phyloP scores from a whole-genome alignment of 306 rosid species.

The Begonia peltatifolia region DNA sequence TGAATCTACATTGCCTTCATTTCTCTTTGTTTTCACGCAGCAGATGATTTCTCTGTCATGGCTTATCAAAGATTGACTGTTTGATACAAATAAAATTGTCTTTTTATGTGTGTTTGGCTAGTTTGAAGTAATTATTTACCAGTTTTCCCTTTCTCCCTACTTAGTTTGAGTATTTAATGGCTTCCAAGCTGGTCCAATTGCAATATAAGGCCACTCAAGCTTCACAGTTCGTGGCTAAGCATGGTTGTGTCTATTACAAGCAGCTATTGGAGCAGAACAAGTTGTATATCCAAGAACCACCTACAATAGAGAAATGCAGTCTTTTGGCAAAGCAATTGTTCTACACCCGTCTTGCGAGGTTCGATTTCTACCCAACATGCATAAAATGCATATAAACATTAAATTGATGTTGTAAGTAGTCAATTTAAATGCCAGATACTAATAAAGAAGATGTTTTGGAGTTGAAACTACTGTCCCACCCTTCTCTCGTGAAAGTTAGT shows the following conservation, averaged over 20 bases:
- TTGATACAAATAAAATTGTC: no score
- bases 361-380: not conserved
- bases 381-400: not conserved
- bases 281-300: slow-evolving; percentile 22
- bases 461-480: no score
- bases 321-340: slow-evolving; percentile 21
- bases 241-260: slow-evolving; percentile 16
- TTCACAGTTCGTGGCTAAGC: slow-evolving; percentile 19
- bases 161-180: slow-evolving; percentile 8
- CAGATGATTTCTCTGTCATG: no score
- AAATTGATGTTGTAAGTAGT: no score
- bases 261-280: slow-evolving; percentile 24
- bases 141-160: not conserved
- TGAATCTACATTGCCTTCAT: no score
- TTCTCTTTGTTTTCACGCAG: no score
- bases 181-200: slow-evolving; percentile 19
- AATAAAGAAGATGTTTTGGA: no score
- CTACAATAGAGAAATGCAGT: slow-evolving; percentile 17
- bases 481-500: no score
- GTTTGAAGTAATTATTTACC: no score
- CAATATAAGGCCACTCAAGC: slow-evolving; percentile 19
- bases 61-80: no score
- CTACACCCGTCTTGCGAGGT: slow-evolving; percentile 27
- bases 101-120: no score
- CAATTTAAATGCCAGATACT: no score